Conservation (phyloP, 306 rosid species). For the peach (Prunus persica) region DNA sequence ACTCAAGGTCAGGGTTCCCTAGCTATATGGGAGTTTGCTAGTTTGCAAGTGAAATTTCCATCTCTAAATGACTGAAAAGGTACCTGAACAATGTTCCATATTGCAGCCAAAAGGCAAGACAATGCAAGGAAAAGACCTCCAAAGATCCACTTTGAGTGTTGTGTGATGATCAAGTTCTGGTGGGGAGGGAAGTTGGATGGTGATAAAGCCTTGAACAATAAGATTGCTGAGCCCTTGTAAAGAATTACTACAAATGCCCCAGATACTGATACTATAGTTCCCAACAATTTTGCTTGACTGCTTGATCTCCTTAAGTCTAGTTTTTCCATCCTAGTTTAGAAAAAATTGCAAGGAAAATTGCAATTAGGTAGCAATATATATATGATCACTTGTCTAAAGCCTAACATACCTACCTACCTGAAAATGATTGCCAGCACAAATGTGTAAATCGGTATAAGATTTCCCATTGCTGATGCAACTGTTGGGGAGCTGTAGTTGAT, state of each 20-base stretch:
- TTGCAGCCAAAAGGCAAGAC: slow-evolving; percentile 18
- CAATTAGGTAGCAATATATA: not conserved
- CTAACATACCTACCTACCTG: not conserved
- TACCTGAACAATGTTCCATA: slow-evolving; percentile 35
- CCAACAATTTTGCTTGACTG: slow-evolving; percentile 12
- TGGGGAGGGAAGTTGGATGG: slow-evolving; percentile 2
- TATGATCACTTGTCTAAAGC: not conserved
- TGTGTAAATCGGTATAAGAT: slow-evolving; percentile 12
- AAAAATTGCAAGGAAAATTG: not conserved
- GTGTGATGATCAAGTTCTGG: not conserved
- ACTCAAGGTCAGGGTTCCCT: not conserved
- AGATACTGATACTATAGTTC: slow-evolving; percentile 12
- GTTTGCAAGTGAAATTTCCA: not conserved
- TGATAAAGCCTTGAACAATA: not conserved
- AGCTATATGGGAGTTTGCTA: too few species aligned
- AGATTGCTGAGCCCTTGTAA: slow-evolving; percentile 15
- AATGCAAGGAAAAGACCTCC: slow-evolving; percentile 26
- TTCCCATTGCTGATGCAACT: slow-evolving; percentile 21
- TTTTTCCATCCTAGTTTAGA: slow-evolving; percentile 6
- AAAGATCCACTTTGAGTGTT: slow-evolving; percentile 11
- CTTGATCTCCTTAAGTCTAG: not conserved
- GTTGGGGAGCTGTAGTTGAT: slow-evolving; percentile 25
- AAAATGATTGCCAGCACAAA: slow-evolving; percentile 14
- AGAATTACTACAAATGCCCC: slow-evolving; percentile 13
- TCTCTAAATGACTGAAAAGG: not conserved